A percentile compares a stretch with the other conserved stretches of the same genome.
Evolutionary conservation across 345 rosid species (phyloP).

Genomic region (Iberis pinnata): DNA sequence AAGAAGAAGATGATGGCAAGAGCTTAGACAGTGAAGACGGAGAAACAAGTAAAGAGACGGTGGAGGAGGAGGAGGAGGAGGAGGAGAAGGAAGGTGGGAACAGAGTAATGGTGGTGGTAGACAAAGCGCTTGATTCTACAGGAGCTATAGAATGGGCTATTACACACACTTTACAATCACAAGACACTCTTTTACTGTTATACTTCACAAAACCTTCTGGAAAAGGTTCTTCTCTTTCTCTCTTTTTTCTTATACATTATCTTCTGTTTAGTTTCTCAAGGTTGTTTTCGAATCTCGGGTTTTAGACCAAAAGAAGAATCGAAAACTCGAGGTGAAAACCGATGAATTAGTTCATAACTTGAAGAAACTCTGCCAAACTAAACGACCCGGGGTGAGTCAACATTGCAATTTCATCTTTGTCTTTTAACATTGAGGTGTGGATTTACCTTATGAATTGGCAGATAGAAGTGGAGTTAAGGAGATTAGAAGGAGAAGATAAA

Average conservation of each 20-base stretch:
- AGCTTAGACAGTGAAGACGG: slow-evolving; percentile 15
- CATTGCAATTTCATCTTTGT: background rate
- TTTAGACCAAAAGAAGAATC: slow-evolving; percentile 32
- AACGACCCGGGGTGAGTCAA: slow-evolving; percentile 61
- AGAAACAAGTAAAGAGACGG: slow-evolving; percentile 16
- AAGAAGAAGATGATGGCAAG: slow-evolving; percentile 22
- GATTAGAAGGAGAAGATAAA: slow-evolving; percentile 48
- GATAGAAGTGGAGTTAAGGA: slow-evolving; percentile 56
- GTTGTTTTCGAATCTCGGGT: background rate
- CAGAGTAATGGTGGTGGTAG: slow-evolving; percentile 85
- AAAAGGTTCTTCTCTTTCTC: slow-evolving; percentile 33
- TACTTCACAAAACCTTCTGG: slow-evolving; percentile 39
- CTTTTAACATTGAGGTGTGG: background rate
- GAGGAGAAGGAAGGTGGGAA: slow-evolving; percentile 28
- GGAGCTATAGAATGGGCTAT: slow-evolving; percentile 91
- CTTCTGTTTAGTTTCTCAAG: background rate
- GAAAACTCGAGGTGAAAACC: slow-evolving; percentile 40
- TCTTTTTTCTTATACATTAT: background rate
- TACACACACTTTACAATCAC: slow-evolving; percentile 53
- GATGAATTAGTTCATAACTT: slow-evolving; percentile 46
- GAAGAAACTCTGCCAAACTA: slow-evolving; percentile 55
- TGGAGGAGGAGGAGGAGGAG: slow-evolving; percentile 5
- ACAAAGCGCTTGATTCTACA: slow-evolving; percentile 54
- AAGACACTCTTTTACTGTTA: slow-evolving; percentile 57
- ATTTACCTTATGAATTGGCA: slow-evolving; percentile 13